Evolutionary conservation across 306 rosid species (phyloP), one percentile per base, ranked within the genome.

Genomic region (Quercus cerris): DNA sequence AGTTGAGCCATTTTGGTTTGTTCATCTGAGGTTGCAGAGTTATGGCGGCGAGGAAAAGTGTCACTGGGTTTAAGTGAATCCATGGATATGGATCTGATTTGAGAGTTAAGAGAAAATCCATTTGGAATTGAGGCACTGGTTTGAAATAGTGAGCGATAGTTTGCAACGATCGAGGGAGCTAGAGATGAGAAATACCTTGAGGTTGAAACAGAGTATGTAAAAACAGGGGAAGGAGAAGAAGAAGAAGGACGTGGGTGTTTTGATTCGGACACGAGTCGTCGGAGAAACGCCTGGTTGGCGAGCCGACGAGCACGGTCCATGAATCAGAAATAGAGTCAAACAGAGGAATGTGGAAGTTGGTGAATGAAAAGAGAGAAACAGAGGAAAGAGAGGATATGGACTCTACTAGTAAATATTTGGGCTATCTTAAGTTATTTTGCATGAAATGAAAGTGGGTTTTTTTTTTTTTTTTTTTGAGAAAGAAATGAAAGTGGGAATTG

Each of bases 231-330:
- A 14, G 91, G 61, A 46, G 52, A 46, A 49, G 49, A 44, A 46
- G 52, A 46, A 49, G 54, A 49, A 12, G 54, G 54, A 3, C 15
- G 91, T 84, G 57, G 79, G 84, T 85, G 97, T 76, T 88, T 96
- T 6, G 97, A 92, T 56, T 90, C 89, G 19, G 99, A 88, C 56
- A 90, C 86, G 17, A 96, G 82, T 74, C 98, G 99, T 74, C 84
- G 89, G 87, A 96, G 90, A 77, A 88, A 86, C 51, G 99, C 90
- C 71, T 91, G 90, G 89, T 90, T 96, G 3, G 97, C 99, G 20
- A 93, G 83, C 56, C 98, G 87, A 77, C 99, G 83, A 15, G 97
- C 99, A 59, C 99, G 98, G 75, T 96, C 99, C 99, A 96, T 96
- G 78, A 62, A n/a, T 78, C 54, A 13, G 54, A 49, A 13, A 49